Conservation (phyloP, 495 filamentous ascomycete species). For the Aspergillus bridgeri region DNA sequence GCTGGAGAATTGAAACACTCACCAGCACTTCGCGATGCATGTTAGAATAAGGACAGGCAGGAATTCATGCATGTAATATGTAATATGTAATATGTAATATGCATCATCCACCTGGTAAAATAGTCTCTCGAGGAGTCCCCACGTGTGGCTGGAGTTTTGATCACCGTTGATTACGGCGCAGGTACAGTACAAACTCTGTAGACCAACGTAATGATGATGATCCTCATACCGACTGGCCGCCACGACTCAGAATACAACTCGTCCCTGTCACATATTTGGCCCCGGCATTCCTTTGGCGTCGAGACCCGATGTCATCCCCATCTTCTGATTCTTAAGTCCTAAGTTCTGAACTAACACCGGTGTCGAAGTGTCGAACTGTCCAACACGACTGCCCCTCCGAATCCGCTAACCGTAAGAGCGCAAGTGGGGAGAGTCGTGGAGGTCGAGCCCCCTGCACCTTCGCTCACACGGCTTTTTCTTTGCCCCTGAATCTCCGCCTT, state of each 20-base stretch:
- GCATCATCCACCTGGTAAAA: neutral
- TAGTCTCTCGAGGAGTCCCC: neutral
- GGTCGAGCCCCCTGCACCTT: neutral
- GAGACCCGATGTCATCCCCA: neutral
- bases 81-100: neutral
- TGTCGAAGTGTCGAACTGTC: too few species aligned
- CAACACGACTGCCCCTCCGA: neutral
- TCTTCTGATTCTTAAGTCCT: too few species aligned
- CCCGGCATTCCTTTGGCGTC: neutral
- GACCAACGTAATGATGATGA: neutral
- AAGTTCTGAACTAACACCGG: too few species aligned
- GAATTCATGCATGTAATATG: neutral
- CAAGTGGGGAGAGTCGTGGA: slow-evolving; percentile 18
- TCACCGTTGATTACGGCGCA: neutral
- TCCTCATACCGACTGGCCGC: neutral
- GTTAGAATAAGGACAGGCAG: neutral
- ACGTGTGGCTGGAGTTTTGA: neutral
- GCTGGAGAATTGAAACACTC: too few species aligned
- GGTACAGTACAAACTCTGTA: neutral
- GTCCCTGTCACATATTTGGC: neutral
- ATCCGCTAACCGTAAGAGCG: slow-evolving; percentile 3
- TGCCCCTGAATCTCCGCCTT: slow-evolving; percentile 27
- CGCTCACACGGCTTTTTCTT: slow-evolving; percentile 12
- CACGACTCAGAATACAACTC: neutral
- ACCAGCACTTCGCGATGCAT: too few species aligned